Evolutionary conservation across 129 eudicot species (phyloP), one percentile per base, ranked within the genome.

Genomic region (Artemisia annua): DNA sequence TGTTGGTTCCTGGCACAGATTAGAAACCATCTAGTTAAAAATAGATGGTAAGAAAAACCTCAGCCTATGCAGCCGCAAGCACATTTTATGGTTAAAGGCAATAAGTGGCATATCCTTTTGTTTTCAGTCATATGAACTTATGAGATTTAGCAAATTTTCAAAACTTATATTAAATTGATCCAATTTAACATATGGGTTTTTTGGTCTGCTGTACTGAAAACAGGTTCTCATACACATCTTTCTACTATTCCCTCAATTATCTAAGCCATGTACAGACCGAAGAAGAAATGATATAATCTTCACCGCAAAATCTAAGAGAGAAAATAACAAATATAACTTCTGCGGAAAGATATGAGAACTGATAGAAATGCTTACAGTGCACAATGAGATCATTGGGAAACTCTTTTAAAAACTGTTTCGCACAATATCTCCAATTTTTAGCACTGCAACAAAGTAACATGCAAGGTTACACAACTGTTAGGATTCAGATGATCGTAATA

Each of bases 371-470:
- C 90, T 90, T 75, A 90, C 95, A 84, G 71, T 90, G 95, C 35
- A 90, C 97, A 52, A 87, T 70, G 63, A 87, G 86, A 74, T 90
- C 89, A 1, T 71, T 60, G 3, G 95, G 97, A 79, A 85, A 84
- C 70, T 80, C 79, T 85, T 85, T 90, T 56, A 87, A 54, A 67
- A 90, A 85, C 46, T 90, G 95, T 79, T 85, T 85, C 7, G 95
- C 91, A 28, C 86, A 87, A 82, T 44, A 87, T 56, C 87, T 90
- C 95, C 97, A 87, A 76, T 90, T 52, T 24, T 83, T 66, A 76
- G 95, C 87, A 75, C 97, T 90, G 86, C 78, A 78, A 15, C 64
- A 18, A 71, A 53, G 55, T 18, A 26, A 50, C 18, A 19, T n/a
- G 18, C 48, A 14, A 67, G 67, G 56, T 67, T 22, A 67, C 71